Evolutionary conservation across 805 yeast genomes (phyloP).

Genomic region (fission yeast (Schizosaccharomyces pombe)): DNA sequence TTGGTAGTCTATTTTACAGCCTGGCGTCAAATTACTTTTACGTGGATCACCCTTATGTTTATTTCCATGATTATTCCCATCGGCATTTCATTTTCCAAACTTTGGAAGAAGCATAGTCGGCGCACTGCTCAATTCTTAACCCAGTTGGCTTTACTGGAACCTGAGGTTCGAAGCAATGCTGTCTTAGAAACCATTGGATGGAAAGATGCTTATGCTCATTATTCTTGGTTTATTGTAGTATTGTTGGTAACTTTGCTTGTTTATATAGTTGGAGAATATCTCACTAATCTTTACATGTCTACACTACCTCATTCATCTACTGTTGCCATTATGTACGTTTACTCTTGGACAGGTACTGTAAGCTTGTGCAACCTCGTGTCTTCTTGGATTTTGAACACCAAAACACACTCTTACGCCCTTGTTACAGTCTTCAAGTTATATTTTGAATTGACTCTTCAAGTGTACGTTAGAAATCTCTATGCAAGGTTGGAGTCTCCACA

Average conservation of each 20-base stretch:
- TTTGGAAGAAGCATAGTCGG: neutral
- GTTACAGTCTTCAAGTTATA: constrained; percentile 1
- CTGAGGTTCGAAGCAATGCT: neutral
- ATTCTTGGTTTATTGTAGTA: constrained; percentile 3
- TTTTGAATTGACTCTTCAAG: neutral
- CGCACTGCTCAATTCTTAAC: neutral
- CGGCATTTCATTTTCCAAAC: neutral
- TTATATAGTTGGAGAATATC: neutral
- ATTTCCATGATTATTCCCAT: constrained; percentile 2
- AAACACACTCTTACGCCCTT: constrained; percentile 2
- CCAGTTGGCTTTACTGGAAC: neutral
- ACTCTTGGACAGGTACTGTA: constrained; percentile 4
- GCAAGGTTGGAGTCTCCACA: constrained; percentile 4
- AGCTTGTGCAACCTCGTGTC: neutral
- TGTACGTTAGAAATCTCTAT: constrained; percentile 3
- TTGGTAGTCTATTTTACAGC: constrained; percentile 1
- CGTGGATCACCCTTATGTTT: constrained; percentile 4
- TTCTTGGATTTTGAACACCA: neutral
- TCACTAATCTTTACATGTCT: neutral
- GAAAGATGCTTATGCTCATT: constrained; percentile 2
- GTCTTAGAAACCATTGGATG: constrained; percentile 1
- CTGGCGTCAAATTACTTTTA: neutral
- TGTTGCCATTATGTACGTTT: constrained; percentile 3
- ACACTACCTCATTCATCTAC: constrained; percentile 1
- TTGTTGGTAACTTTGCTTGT: neutral